phyloP scores from a whole-genome alignment of 768 basidiomycete genomes.

The Tephrocybe sp. region DNA sequence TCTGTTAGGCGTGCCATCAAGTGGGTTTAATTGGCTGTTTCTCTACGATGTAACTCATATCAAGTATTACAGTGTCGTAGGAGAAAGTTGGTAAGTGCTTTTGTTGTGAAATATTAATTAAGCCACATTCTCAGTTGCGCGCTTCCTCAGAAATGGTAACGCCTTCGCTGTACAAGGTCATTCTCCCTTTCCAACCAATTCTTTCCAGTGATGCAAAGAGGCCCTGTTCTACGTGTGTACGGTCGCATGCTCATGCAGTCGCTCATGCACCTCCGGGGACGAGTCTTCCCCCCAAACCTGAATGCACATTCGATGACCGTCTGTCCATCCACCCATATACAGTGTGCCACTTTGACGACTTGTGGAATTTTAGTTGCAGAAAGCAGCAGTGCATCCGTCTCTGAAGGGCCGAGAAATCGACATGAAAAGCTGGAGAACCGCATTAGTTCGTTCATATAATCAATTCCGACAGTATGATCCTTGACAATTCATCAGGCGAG shows the following conservation, averaged over 20 bases:
- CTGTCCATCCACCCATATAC: conserved; percentile 15
- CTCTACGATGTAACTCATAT: conserved; percentile 17
- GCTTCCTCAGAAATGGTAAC: conserved; percentile 56
- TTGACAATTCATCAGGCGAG: conserved; percentile 44
- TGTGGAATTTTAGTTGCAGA: conserved; percentile 39
- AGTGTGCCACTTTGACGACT: neutral
- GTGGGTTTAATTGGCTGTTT: conserved; percentile 26
- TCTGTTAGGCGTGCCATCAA: conserved; percentile 51
- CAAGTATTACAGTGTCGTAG: conserved; percentile 54
- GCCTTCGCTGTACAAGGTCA: conserved; percentile 8
- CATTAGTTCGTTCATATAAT: conserved; percentile 48
- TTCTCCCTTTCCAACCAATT: conserved; percentile 1
- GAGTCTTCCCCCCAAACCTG: conserved; percentile 51
- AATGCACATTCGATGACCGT: conserved; percentile 81
- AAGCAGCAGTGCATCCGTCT: conserved; percentile 23
- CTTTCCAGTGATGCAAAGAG: conserved; percentile 63
- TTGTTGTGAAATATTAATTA: neutral
- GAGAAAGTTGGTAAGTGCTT: conserved; percentile 60
- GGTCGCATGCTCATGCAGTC: conserved; percentile 69
- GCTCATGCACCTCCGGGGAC: conserved; percentile 59
- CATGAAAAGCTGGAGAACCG: conserved; percentile 66
- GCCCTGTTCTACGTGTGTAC: conserved; percentile 74
- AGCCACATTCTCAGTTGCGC: neutral
- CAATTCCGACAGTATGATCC: neutral
- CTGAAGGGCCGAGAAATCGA: conserved; percentile 56